Evolutionary conservation across 768 basidiomycete species (phyloP), one percentile per base, ranked within the genome.

Genomic region (Hydnomerulius pinastri): DNA sequence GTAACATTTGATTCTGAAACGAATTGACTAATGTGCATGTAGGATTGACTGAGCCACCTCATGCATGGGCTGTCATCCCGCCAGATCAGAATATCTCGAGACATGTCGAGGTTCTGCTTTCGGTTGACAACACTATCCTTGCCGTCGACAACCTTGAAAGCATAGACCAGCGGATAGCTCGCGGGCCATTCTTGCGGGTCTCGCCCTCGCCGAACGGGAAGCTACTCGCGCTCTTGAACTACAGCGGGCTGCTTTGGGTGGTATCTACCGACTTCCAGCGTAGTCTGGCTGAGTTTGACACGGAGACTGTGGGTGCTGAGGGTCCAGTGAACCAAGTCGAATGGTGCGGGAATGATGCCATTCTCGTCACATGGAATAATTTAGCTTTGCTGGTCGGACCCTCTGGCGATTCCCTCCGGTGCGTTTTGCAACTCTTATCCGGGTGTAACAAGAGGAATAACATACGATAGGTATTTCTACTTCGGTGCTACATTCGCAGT

Each of bases 261-360:
- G 91, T 98, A n/a, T 96, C 95, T 11, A 81, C 86, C 11, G 92
- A 98, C 67, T 98, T 98, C 63, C 86, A 90, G 55, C 80, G 91
- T 35, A 90, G 80, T 60, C 78, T 96, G 58, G 90, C 92, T 4
- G 95, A 97, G 63, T 93, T 91, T 57, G 83, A 93, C 49, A 88
- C 89, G 2, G 75, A 67, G 7, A 74, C 72, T 23, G 77, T 80
- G 25, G 81, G 75, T 6, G 80, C 77, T 0, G 76, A 82, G 17
- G 87, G 85, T 2, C 67, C 74, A 4, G 77, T 90, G 3, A 74
- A 76, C 29, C 86, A 87, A 56, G 85, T 93, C 0, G 89, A 88
- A 61, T 99, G 97, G 97, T 98, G 94, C 66, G 95, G 95, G 1
- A 92, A 93, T 63, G 95, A 99, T 68, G 92, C 94, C 0, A 87